Conservation (phyloP, 1,284 basidiomycete genomes). For the Rhodotorula sp. region DNA sequence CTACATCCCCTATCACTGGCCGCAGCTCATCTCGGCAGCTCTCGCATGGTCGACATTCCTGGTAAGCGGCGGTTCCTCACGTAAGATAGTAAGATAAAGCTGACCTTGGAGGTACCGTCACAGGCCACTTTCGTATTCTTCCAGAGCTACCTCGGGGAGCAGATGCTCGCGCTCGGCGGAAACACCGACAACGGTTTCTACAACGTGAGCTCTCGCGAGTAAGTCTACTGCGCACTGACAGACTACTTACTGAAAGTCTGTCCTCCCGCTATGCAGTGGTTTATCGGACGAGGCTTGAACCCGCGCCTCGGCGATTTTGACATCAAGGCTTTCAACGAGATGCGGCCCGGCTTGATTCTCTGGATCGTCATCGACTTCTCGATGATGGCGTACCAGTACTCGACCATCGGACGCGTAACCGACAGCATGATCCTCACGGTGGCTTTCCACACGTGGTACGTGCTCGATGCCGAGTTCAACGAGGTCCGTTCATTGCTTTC, state of each 20-base stretch:
- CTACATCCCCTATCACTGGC: constrained; percentile 87
- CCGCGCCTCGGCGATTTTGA: constrained; percentile 83
- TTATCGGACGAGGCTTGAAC: constrained; percentile 93
- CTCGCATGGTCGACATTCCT: constrained; percentile 76
- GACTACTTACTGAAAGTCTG: background rate
- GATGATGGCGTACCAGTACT: constrained; percentile 87
- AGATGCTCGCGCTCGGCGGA: constrained; percentile 82
- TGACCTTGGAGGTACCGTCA: background rate
- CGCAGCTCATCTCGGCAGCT: constrained; percentile 82
- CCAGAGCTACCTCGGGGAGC: constrained; percentile 59
- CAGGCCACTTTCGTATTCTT: constrained; percentile 68
- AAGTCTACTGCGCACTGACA: no score
- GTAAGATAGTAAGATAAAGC: background rate
- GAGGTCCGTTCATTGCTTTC: constrained; percentile 61
- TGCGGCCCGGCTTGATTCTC: constrained; percentile 91
- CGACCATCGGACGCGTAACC: constrained; percentile 68
- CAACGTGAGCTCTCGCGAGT: constrained; percentile 63
- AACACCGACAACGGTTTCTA: constrained; percentile 87
- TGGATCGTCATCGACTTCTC: constrained; percentile 91
- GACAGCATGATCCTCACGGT: constrained; percentile 91
- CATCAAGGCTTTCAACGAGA: constrained; percentile 93
- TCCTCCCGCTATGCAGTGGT: constrained; percentile 65
- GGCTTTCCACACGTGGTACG: constrained; percentile 83
- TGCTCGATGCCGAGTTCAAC: constrained; percentile 80
- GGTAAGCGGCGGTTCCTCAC: constrained; percentile 22